Conservation (phyloP, 768 basidiomycete genomes). For the Chlorophyllum brunneum region DNA sequence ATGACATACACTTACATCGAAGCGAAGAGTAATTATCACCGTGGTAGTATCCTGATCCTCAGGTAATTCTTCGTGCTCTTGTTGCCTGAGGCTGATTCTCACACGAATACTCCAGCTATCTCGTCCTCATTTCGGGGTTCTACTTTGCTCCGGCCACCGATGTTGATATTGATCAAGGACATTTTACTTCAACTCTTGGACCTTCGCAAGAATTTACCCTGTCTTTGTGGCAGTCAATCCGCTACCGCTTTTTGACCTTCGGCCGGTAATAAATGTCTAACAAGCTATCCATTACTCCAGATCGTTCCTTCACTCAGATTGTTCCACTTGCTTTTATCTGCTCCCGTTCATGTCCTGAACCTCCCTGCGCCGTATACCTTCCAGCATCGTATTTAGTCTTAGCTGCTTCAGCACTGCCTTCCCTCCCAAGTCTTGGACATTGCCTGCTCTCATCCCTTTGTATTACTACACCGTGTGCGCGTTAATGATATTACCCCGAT, state of each 20-base stretch:
- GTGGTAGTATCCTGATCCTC: conserved; percentile 91
- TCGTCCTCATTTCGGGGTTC: conserved; percentile 89
- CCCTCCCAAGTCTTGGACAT: no score
- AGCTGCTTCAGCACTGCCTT: no score
- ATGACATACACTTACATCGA: conserved; percentile 99
- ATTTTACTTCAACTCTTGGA: conserved; percentile 15
- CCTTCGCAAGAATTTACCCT: conserved; percentile 29
- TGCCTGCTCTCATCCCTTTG: not conserved
- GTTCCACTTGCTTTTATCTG: not conserved
- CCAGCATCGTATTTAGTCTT: conserved; percentile 1
- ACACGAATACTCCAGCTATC: conserved; percentile 54
- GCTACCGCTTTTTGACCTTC: conserved; percentile 33
- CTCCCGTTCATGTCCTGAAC: no score
- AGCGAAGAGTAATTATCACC: conserved; percentile 97
- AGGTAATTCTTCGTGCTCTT: conserved; percentile 49
- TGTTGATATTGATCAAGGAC: conserved; percentile 34
- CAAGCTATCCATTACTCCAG: conserved; percentile 1
- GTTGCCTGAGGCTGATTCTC: not conserved
- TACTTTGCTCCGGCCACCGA: conserved; percentile 74
- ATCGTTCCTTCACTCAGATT: not conserved
- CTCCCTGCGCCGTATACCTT: no score
- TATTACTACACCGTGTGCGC: not conserved
- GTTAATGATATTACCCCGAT: not conserved
- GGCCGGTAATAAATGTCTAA: conserved; percentile 17
- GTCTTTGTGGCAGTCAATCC: conserved; percentile 34